A percentile compares a stretch with the other conserved stretches of the same genome.
These are phyloP conservation scores for Fusarium chlamydosporum DNA, from an alignment of 2,329 filamentous ascomycete species.

Conservation along the genomic window DNA sequence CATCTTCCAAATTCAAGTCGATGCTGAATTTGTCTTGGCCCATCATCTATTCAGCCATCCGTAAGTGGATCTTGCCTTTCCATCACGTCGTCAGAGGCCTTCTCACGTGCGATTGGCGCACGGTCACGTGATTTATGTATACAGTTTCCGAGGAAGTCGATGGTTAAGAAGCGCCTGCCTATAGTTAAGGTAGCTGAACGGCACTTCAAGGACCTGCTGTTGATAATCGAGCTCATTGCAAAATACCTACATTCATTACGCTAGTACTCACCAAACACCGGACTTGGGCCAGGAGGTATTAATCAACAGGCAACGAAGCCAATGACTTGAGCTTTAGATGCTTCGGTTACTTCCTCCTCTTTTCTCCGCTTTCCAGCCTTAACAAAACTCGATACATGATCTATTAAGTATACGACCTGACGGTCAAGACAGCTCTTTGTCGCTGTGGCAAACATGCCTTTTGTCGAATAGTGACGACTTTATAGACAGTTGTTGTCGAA, in stretches of 20 bases:
- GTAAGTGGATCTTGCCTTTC: conserved; percentile 32
- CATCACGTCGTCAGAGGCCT: not conserved
- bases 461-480: conserved; percentile 23
- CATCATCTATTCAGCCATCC: not conserved
- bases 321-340: not conserved
- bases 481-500: conserved; percentile 22
- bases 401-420: conserved; percentile 31
- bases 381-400: conserved; percentile 39
- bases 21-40: conserved; percentile 30
- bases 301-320: not conserved
- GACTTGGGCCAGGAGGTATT: not conserved
- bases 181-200: not conserved
- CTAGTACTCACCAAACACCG: not conserved
- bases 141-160: not conserved
- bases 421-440: conserved; percentile 18
- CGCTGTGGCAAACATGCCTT: conserved; percentile 26
- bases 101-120: conserved; percentile 1
- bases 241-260: not conserved
- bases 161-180: not conserved
- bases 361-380: conserved; percentile 17
- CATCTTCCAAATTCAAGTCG: conserved; percentile 59
- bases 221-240: not conserved
- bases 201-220: not conserved
- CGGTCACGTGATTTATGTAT: conserved; percentile 36
- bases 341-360: not conserved